phyloP scores from a whole-genome alignment of 495 filamentous ascomycete species.

The Penicillium bovifimosum region DNA sequence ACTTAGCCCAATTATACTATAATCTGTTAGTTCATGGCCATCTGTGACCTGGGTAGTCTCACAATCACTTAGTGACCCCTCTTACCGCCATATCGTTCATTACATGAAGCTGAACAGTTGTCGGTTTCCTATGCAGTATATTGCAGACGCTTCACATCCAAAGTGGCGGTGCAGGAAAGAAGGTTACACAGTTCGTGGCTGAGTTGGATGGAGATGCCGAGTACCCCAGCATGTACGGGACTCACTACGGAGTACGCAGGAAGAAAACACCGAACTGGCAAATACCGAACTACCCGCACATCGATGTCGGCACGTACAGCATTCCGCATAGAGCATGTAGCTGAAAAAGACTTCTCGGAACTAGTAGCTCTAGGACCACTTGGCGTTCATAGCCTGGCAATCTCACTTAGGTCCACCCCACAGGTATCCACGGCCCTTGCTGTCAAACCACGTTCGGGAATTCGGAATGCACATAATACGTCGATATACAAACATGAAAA shows the following conservation, averaged over 20 bases:
- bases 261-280: no score
- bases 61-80: background rate
- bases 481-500: background rate
- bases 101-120: background rate
- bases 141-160: background rate
- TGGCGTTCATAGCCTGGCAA: background rate
- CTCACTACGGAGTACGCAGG: background rate
- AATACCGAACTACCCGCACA: no score
- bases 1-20: background rate
- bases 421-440: background rate
- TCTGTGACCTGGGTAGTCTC: background rate
- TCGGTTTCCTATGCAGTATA: background rate
- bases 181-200: background rate
- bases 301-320: no score
- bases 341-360: background rate
- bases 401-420: background rate
- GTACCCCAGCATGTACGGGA: background rate
- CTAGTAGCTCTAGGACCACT: background rate
- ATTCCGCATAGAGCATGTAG: no score
- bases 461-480: background rate
- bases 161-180: background rate
- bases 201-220: background rate
- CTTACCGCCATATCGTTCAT: background rate
- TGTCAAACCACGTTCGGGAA: background rate
- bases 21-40: background rate